Percentiles rank a stretch among this genome's conserved stretches.
These are phyloP conservation scores for Cinchona pubescens DNA, from an alignment of 257 asterid genomes.

Conservation along the genomic window DNA sequence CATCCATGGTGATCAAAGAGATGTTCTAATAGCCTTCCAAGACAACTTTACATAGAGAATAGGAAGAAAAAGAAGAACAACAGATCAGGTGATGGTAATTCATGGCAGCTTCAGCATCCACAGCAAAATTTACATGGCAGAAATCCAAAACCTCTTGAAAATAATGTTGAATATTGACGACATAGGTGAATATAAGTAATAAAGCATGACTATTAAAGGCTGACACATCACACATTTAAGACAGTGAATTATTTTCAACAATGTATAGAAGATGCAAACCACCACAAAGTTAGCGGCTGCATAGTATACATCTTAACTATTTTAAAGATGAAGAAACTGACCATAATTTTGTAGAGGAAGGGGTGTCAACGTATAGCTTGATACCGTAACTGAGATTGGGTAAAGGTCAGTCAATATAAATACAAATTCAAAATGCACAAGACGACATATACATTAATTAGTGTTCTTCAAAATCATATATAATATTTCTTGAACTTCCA, in stretches of 20 bases:
- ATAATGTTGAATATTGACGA: neutral
- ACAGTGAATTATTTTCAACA: neutral
- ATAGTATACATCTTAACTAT: neutral
- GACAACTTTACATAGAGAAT: too few species aligned
- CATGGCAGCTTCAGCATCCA: too few species aligned
- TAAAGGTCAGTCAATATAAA: conserved; percentile 9
- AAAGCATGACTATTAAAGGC: neutral
- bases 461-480: neutral
- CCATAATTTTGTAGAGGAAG: conserved; percentile 33
- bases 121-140: too few species aligned
- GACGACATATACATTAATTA: neutral
- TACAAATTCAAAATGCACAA: neutral
- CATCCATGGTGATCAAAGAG: neutral
- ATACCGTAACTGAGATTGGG: conserved; percentile 32
- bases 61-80: too few species aligned
- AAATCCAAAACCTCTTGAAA: neutral
- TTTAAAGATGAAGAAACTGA: conserved; percentile 20
- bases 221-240: neutral
- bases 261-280: neutral
- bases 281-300: neutral
- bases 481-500: neutral
- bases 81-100: too few species aligned
- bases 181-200: neutral
- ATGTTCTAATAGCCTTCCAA: too few species aligned
- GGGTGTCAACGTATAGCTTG: conserved; percentile 34